Evolutionary conservation across 208 protist species (phyloP), one percentile per base, ranked within the genome.

Genomic region (Trypanosoma mega): DNA sequence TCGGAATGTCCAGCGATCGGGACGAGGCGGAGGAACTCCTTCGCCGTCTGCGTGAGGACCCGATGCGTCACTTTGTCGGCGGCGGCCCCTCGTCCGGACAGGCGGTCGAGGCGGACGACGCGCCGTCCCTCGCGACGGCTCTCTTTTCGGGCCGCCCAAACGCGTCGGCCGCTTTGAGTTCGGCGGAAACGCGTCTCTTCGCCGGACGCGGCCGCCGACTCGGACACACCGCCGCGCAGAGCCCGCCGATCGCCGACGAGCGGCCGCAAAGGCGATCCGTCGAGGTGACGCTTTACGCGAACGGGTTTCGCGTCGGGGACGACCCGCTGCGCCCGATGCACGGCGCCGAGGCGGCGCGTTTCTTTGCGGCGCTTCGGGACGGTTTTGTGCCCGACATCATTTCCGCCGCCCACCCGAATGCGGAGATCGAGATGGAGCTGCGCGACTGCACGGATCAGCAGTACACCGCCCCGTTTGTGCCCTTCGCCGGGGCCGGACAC

Each of bases 121-220:
- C 31, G n/a, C 2, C 21, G 12, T 18, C 21, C n/a, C n/a, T n/a
- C n/a, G n/a, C n/a, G n/a, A n/a, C n/a, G n/a, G n/a, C n/a, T n/a
- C n/a, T n/a, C n/a, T n/a, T n/a, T n/a, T n/a, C n/a, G n/a, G n/a
- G n/a, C n/a, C n/a, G n/a, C n/a, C n/a, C n/a, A n/a, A n/a, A n/a
- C n/a, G n/a, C n/a, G n/a, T n/a, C n/a, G n/a, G n/a, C n/a, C n/a
- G n/a, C n/a, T n/a, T n/a, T n/a, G n/a, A n/a, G n/a, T n/a, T n/a
- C n/a, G n/a, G n/a, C n/a, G n/a, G n/a, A n/a, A n/a, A 33, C 51
- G n/a, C 74, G 76, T 26, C 79, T 76, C 30, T 94, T 94, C 53
- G 86, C 76, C 62, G 88, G 88, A 2, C 57, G 69, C 8, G 85
- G 85, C 0, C 74, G 83, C 18, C 88, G 88, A 0, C 73, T 94